Evolutionary conservation across 2,329 filamentous ascomycete species (phyloP), one percentile per base, ranked within the genome.

Genomic region (Aspergillus cejpii): DNA sequence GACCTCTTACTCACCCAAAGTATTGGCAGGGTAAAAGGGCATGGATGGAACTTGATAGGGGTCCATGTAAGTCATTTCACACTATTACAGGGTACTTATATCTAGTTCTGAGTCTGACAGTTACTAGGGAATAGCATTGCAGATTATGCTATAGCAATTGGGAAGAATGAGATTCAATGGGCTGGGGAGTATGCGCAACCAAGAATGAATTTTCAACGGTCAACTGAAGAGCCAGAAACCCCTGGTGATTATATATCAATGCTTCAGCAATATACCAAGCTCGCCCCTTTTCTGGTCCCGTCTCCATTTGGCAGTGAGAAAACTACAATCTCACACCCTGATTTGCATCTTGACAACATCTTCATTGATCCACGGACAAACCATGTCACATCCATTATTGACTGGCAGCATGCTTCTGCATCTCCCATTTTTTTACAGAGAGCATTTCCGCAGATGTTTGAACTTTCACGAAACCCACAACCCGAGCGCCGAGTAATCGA

Each of bases 121-220:
- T 8, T 33, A 33, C 15, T 12, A 51, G 43, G 45, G 48, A 31
- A 8, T 1, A 51, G 42, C 33, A 14, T 39, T n/a, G 36, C 15
- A 15, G 45, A 53, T 28, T 53, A 53, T 29, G 42, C 46, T 14
- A 26, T 28, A 26, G 44, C 44, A 1, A n/a, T 52, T 4, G 47
- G 47, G 21, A 44, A 31, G 27, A 53, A 53, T 23, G 45, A 55
- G 39, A 21, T 49, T 10, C 21, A 45, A 37, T 53, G 47, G 51
- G 45, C 47, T 20, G 34, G 44, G 26, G 45, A 43, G 12, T 37
- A 49, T 17, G 44, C 51, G 19, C 12, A 37, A 41, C 47, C 47
- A 23, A 33, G 50, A 44, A 51, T 53, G 19, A 54, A 54, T 19
- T 45, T 36, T 12, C 41, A 53, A 20, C 36, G 45, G 14, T 54